Conservation (phyloP, 176 grass and related monocot species). For the Saccharum officinarum region DNA sequence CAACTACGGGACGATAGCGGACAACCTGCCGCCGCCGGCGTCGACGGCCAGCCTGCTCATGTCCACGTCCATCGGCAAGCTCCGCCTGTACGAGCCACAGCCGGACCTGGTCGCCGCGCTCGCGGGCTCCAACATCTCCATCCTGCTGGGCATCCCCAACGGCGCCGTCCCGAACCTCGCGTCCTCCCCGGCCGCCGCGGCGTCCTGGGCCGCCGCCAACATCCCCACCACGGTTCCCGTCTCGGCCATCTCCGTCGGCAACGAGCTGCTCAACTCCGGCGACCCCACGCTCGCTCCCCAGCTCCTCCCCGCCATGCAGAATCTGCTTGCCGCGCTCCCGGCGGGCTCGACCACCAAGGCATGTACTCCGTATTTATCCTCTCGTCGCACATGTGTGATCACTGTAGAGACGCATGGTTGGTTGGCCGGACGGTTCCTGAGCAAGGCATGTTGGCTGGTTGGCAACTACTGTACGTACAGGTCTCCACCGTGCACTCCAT, state of each 20-base stretch:
- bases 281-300: constrained; percentile 56
- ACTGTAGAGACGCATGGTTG: background rate
- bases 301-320: constrained; percentile 94
- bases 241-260: constrained; percentile 80
- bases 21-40: constrained; percentile 73
- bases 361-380: constrained; percentile 10
- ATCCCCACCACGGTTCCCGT: constrained; percentile 59
- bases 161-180: constrained; percentile 72
- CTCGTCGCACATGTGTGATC: background rate
- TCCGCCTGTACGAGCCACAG: constrained; percentile 77
- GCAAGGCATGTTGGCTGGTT: background rate
- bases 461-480: background rate
- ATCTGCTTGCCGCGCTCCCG: constrained; percentile 78
- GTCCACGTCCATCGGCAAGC: constrained; percentile 75
- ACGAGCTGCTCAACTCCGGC: constrained; percentile 80
- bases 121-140: constrained; percentile 62
- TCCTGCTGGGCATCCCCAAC: constrained; percentile 79
- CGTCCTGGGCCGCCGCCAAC: constrained; percentile 65
- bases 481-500: constrained; percentile 94
- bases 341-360: constrained; percentile 65
- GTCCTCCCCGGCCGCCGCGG: constrained; percentile 51
- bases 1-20: constrained; percentile 82
- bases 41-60: constrained; percentile 65
- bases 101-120: constrained; percentile 56
- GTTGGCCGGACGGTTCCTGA: background rate